Base-by-base conservation (phyloP, 495 filamentous ascomycete genomes). In the Wilcoxina mikolae region DNA sequence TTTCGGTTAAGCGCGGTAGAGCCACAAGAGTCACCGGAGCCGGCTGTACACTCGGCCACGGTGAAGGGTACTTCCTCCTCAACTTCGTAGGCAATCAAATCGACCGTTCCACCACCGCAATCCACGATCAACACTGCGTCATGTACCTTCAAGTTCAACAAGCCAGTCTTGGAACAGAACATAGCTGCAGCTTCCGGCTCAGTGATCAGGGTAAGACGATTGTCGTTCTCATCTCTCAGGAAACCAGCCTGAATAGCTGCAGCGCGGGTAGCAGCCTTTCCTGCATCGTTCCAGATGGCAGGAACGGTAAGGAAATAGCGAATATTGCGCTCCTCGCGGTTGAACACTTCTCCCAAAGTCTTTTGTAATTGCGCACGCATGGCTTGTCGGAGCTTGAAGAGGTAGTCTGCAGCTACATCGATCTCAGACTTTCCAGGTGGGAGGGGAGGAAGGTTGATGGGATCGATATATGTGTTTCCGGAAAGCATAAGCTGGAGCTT, bases 401-500 rank as follows among this genome's bases (percentile, higher is more conserved):
- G 79, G 62, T 85, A 86, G 65, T 85, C 83, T 55, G 82, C 83
- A 22, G 82, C 82, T 47, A 86, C 83, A 69, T 86, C 82, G 66
- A 86, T 83, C 65, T 85, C 82, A 5, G 82, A 84, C 68, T 86
- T 86, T 56, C 82, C 83, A 17, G 82, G 81, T 26, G 83, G 82
- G 25, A 85, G 78, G 41, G 82, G 81, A 28, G 83, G 83, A 38
- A 86, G 73, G 68, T 86, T 86, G 71, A 85, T 85, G 28, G 82
- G 83, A 56, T 87, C 83, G 56, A 87, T 85, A 65, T 87, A 87
- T 3, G 82, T 87, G 64, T 85, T 86, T 50, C 83, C 83, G 17
- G 80, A 83, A 17, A 85, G 73, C 83, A 87, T 87, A 53, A 87
- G 74, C 66, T 87, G 83, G 17, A 85, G 74, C 69, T 87, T 87